Base-by-base conservation (phyloP, 805 yeast genomes). In the Candida nitratophila region DNA sequence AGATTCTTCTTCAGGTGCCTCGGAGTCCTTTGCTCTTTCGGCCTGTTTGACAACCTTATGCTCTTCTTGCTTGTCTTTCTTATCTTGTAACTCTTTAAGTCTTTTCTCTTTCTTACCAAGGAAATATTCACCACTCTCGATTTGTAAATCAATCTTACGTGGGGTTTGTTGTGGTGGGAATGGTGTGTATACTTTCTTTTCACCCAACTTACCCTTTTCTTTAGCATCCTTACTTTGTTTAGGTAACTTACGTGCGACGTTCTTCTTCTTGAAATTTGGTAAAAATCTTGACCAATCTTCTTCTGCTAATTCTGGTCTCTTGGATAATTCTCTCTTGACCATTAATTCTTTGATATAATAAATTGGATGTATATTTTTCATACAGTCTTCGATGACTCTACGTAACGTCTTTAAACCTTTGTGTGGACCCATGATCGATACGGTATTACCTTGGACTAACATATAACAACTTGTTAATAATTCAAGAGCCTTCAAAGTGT, bases 151-250 rank as follows among this genome's bases (percentile, higher is more conserved):
- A 66, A 93, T 74, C 86, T 93, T 90, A 73, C 98, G 84, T 60
- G 98, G 99, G 53, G 80, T 78, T 68, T 87, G 99, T 42, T 87
- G 86, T 55, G 99, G 98, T 70, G 99, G 99, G 89, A 93, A 93
- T 61, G 99, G 98, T 30, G 99, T 93, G 77, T 91, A 91, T 3
- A 79, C 82, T 67, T 83, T 90, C 72, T 77, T 74, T 43, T 65
- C 68, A 68, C 74, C 73, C 38, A 59, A 62, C 41, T 57, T 60
- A 56, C 65, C 65, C 53, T 64, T 66, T 45, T 66, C 69, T 52
- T 59, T 60, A 41, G 64, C 81, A 54, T 71, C 76, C 55, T 68
- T 77, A 57, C 76, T 69, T 63, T 77, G 79, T 66, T 76, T 79
- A 48, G 93, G 86, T 74, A 83, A 83, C 83, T 86, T 86, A 60